phyloP scores from a whole-genome alignment of 306 rosid species.

The Castanospermum australe region DNA sequence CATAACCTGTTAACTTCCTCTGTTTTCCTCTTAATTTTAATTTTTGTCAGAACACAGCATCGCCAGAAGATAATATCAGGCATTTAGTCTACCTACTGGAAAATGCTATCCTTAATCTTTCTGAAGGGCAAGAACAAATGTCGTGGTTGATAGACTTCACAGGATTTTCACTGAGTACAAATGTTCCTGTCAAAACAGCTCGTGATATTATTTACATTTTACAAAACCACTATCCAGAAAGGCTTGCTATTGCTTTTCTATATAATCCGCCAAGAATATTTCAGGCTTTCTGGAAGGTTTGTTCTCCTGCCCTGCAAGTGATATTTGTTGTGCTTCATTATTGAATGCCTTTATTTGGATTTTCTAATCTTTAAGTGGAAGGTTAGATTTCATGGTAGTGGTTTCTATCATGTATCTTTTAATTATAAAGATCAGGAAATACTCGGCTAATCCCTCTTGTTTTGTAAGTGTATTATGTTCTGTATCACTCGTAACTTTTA shows the following conservation, averaged over 20 bases:
- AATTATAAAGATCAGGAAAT: slow-evolving; percentile 5
- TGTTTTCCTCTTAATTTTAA: not conserved
- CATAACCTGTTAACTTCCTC: not conserved
- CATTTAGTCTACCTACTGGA: slow-evolving; percentile 83
- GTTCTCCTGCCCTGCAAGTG: slow-evolving; percentile 25
- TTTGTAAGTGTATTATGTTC: not conserved
- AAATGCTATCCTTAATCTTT: slow-evolving; percentile 80
- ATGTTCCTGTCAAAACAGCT: slow-evolving; percentile 58
- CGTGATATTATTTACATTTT: slow-evolving; percentile 73
- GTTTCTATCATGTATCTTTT: slow-evolving; percentile 13
- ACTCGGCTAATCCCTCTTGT: not conserved
- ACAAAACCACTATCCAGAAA: slow-evolving; percentile 91
- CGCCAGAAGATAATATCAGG: slow-evolving; percentile 56
- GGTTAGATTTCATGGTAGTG: slow-evolving; percentile 1
- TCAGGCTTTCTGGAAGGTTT: slow-evolving; percentile 87
- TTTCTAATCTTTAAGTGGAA: not conserved
- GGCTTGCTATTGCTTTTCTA: slow-evolving; percentile 75
- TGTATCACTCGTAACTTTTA: not conserved
- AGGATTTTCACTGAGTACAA: slow-evolving; percentile 65
- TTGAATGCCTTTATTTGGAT: not conserved
- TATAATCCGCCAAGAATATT: slow-evolving; percentile 88
- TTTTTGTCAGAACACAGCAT: slow-evolving; percentile 61
- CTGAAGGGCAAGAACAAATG: slow-evolving; percentile 87
- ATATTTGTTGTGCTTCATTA: not conserved
- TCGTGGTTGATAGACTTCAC: slow-evolving; percentile 89